Conservation (phyloP, 805 yeast species). For the Saccharomycopsis babjevae region DNA sequence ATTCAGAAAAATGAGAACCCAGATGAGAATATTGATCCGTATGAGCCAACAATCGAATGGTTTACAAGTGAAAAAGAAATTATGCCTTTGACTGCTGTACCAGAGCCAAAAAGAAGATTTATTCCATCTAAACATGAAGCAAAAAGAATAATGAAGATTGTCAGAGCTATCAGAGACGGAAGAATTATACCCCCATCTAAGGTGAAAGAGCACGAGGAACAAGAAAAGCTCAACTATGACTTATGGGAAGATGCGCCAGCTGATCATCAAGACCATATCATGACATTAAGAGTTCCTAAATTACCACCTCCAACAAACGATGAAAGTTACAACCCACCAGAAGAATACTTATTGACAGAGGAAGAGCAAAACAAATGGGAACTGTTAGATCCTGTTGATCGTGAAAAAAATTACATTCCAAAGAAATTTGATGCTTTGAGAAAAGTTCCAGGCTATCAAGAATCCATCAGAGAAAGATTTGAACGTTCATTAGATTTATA, state of each 20-base stretch:
- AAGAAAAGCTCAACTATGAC: conserved; percentile 49
- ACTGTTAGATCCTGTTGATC: conserved; percentile 58
- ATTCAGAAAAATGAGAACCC: conserved; percentile 80
- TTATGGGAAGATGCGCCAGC: conserved; percentile 74
- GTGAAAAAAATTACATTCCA: conserved; percentile 73
- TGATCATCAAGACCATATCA: conserved; percentile 61
- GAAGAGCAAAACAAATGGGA: conserved; percentile 72
- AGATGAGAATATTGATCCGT: conserved; percentile 72
- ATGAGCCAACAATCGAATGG: conserved; percentile 94
- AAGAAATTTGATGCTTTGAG: conserved; percentile 74
- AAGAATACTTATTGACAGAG: conserved; percentile 72
- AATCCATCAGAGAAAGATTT: conserved; percentile 77
- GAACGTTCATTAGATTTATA: conserved; percentile 91
- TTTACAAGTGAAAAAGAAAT: conserved; percentile 74
- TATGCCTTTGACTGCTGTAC: conserved; percentile 88
- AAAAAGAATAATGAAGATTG: conserved; percentile 91
- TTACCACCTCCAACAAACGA: conserved; percentile 93
- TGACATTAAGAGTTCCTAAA: conserved; percentile 93
- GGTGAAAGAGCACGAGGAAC: conserved; percentile 39
- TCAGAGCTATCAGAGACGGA: conserved; percentile 93
- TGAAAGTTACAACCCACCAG: conserved; percentile 96
- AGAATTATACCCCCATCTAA: conserved; percentile 70
- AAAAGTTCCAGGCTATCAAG: conserved; percentile 87
- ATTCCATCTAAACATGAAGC: conserved; percentile 97
- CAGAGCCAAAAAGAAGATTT: conserved; percentile 96